Base-by-base conservation (phyloP, 176 grass and related monocot genomes). In the sorghum (Sorghum bicolor) region DNA sequence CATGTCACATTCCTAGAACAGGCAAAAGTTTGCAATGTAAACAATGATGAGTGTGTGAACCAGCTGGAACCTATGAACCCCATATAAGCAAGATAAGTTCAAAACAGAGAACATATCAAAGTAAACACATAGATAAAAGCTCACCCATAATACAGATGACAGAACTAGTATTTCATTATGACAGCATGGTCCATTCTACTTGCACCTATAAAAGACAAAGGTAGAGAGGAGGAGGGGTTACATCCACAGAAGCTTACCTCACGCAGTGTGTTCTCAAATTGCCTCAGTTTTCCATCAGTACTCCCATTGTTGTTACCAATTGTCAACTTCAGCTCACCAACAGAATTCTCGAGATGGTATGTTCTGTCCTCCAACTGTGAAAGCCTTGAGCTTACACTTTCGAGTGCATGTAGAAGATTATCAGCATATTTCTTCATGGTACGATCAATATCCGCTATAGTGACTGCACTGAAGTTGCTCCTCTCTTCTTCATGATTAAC, bases 361-460 rank as follows among this genome's bases (percentile, higher is more conserved):
- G 91, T 87, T 77, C 89, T 91, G 26, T 63, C 91, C 81, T 99
- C 96, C 20, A 99, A 75, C 69, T 94, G 89, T 30, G 78, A 90
- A 71, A 99, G 81, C 75, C 78, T 91, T 74, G 91, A 94, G 78
- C 83, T 96, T 52, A 99, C 82, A 80, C 80, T 78, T 86, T 99
- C 93, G 10, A 99, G 62, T 31, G 86, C 89, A 89, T 92, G 83
- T 72, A 99, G 83, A 66, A 99, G 63, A 74, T 82, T 94, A 84
- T 99, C 96, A 67, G 75, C 77, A 78, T 99, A 90, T 77, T 94
- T 99, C 80, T 99, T 99, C 64, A 99, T 92, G 3, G 87, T 92
- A 10, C 52, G 72, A 44, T 99, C 96, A 74, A 99, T 96, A 66
- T 94, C 96, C 82, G 68, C 77, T 48, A 95, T 80, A 34, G 87